Percentiles rank a stretch among this genome's conserved stretches.
Evolutionary conservation across 192 early-diverging fungal genomes (phyloP).

Genomic region (Backusella tarrabulga): DNA sequence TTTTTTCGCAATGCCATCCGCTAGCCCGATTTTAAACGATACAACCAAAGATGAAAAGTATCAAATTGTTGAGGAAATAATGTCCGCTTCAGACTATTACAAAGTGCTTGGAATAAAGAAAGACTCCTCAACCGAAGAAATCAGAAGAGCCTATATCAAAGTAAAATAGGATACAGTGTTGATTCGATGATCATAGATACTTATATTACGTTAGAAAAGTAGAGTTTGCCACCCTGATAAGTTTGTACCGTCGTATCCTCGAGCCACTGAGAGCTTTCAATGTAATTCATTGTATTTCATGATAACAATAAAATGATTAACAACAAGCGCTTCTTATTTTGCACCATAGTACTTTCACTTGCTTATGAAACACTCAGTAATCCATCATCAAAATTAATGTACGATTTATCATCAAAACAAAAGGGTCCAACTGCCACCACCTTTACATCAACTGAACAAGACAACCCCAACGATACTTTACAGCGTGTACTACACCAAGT

Average conservation of each 20-base stretch:
- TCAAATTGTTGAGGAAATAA: conserved; percentile 49
- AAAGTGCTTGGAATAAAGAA: conserved; percentile 45
- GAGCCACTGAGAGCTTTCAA: conserved; percentile 58
- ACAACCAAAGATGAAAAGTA: conserved; percentile 24
- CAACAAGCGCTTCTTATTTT: background rate
- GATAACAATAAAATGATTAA: background rate
- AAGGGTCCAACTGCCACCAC: conserved; percentile 6
- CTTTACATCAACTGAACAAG: conserved; percentile 29
- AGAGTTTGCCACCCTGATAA: conserved; percentile 59
- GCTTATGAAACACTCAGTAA: conserved; percentile 58
- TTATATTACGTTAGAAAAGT: conserved; percentile 39
- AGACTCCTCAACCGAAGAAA: conserved; percentile 42
- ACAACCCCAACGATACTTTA: conserved; percentile 46
- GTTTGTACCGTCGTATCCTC: conserved; percentile 51
- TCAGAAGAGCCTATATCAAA: conserved; percentile 47
- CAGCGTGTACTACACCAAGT: conserved; percentile 55
- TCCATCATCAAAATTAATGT: conserved; percentile 49
- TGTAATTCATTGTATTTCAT: conserved; percentile 25
- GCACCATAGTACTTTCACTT: conserved; percentile 41
- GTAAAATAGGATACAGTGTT: conserved; percentile 13
- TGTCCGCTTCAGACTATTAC: conserved; percentile 48
- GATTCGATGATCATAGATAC: background rate
- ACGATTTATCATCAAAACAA: conserved; percentile 49
- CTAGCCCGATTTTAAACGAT: conserved; percentile 6
- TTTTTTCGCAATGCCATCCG: background rate